Base-by-base conservation (phyloP, 2,329 filamentous ascomycete species). In the Sporothrix pallida region DNA sequence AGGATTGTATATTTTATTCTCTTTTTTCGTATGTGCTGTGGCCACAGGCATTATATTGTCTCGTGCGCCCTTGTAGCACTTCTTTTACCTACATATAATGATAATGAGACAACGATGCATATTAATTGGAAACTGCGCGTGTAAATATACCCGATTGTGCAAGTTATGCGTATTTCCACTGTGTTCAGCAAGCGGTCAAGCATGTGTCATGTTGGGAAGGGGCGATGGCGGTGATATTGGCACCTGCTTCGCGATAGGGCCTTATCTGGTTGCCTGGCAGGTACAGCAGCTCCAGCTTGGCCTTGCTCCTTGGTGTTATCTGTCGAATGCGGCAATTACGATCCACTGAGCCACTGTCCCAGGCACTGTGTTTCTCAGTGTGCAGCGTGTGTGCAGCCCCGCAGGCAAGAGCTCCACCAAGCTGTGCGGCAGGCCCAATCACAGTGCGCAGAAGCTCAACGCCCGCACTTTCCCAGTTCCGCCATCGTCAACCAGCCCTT, bases 311-410 rank as follows among this genome's bases (percentile, higher is more conserved):
- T 42, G 26, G 46, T 65, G 37, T 69, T 65, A 73, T 74, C 56
- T 72, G 37, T 72, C 54, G 23, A 44, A 26, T 76, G 74, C 72
- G 73, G 75, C 73, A 72, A 76, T 75, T 76, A 65, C 46, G n/a
- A 17, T 26, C 15, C 73, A 75, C 72, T 2, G 73, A 71, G 17
- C 42, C 31, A 37, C 31, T 37, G 31, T 37, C 31, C 31, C 31
- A 13, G 15, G n/a, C 20, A 74, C 74, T 65, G 73, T 72, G 37
- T 20, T 4, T 54, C 31, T 37, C 31, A 72, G 72, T 74, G 74
- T 74, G 42, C n/a, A 15, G 10, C 1, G 9, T 63, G 10, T 1
- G 9, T 63, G 44, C 42, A 56, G 60, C 75, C 74, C 74, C 73
- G 70, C 73, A 72, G 58, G 65, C 68, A 48, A 50, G 17, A 63